Base-by-base conservation (phyloP, 2,329 filamentous ascomycete genomes). In the Arthrobotrys megalospora region DNA sequence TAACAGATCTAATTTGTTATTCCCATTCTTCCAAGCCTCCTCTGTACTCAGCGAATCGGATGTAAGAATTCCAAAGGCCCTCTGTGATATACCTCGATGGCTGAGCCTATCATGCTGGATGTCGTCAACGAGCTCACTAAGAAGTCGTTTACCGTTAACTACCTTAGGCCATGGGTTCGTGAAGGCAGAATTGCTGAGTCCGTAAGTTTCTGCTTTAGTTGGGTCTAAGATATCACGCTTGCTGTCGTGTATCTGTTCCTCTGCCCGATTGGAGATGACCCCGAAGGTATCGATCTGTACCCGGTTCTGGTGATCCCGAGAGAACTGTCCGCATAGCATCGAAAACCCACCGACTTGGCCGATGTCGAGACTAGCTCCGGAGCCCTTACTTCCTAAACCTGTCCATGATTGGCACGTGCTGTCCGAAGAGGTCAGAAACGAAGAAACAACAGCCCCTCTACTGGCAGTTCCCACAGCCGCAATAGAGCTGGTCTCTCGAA, bases 341-440 rank as follows among this genome's bases (percentile, higher is more conserved):
- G 89, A 90, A 82, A 91, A 91, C 0, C 90, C 90, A 4, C 90
- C 90, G 10, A 91, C 88, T 63, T 88, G 89, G 81, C 88, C 88
- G 14, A 90, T 87, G 8, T 88, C 86, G 21, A 85, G 85, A 32
- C 86, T 86, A 47, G 86, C 85, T 60, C 90, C 85, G 80, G 90
- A 85, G 8, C 85, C 84, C 66, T 86, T 82, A 14, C 90, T 88
- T 80, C 89, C 47, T 14, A 12, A 36, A 14, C 63, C 60, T 11
- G 38, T 45, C 73, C 60, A 71, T 14, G 41, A 58, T 16, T 60
- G 38, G 48, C 12, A 32, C 10, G 38, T 10, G 12, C 38, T 84
- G 81, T 88, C 86, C 5, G 41, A 24, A 34, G 72, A 70, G 28
- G 66, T 47, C 45, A 77, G 34, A 48, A 77, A 77, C 11, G 73